Percentiles rank a stretch among this genome's conserved stretches.
These are phyloP conservation scores for Phytophthora ramorum DNA, from an alignment of 352 stramenopile species.

Conservation along the genomic window DNA sequence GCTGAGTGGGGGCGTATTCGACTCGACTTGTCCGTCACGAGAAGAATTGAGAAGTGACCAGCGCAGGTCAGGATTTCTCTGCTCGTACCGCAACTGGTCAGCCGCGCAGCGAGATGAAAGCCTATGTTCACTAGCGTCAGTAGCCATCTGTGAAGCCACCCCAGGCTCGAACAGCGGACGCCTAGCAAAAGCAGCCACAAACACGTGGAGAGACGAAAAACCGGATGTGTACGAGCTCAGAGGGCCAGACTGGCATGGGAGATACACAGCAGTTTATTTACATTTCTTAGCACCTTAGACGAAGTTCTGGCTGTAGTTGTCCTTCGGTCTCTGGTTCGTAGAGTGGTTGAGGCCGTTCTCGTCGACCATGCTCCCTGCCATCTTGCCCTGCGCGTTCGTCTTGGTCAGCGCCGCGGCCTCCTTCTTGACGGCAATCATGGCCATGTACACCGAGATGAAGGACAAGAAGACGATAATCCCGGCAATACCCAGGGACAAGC, in stretches of 20 bases:
- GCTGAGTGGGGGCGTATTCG: constrained; percentile 10
- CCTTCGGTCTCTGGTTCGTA: constrained; percentile 36
- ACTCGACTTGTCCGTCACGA: constrained; percentile 1
- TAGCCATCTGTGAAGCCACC: constrained; percentile 27
- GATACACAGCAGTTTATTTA: constrained; percentile 36
- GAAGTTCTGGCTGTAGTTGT: constrained; percentile 73
- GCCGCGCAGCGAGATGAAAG: constrained; percentile 6
- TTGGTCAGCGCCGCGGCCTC: constrained; percentile 36
- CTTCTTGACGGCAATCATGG: constrained; percentile 35
- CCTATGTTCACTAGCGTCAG: constrained; percentile 22
- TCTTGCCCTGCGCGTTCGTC: constrained; percentile 32
- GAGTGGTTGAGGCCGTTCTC: constrained; percentile 24
- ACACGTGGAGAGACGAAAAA: constrained; percentile 28
- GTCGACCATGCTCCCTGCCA: constrained; percentile 31
- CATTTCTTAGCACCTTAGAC: constrained; percentile 44
- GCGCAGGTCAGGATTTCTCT: background rate
- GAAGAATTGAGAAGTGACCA: constrained; percentile 26
- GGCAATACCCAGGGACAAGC: constrained; percentile 42
- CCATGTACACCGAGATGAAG: constrained; percentile 40
- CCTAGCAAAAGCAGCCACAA: constrained; percentile 12
- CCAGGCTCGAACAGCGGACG: constrained; percentile 19
- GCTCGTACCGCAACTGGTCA: constrained; percentile 14
- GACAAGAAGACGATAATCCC: constrained; percentile 39
- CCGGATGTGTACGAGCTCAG: constrained; percentile 14
- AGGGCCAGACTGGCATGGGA: too few species aligned